Conservation (phyloP, 768 basidiomycete species). For the Mycena indigotica region DNA sequence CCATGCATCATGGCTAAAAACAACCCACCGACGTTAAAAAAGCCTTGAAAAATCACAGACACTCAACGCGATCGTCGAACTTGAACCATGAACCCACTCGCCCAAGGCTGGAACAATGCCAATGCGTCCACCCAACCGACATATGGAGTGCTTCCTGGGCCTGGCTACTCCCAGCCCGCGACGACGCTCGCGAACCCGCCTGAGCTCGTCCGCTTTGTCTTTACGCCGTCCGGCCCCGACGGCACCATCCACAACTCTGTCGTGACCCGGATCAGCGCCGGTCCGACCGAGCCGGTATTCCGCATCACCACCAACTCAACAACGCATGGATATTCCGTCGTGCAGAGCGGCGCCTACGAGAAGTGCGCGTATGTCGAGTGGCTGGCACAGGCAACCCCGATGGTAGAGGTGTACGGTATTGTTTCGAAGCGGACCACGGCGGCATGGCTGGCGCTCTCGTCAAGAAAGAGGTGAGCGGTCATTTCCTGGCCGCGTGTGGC, state of each 20-base stretch:
- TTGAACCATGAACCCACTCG: constrained; percentile 16
- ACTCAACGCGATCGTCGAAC: not conserved
- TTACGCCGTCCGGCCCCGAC: constrained; percentile 31
- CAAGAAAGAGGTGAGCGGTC: constrained; percentile 35
- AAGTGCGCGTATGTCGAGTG: constrained; percentile 43
- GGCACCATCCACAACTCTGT: constrained; percentile 39
- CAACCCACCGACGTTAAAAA: not conserved
- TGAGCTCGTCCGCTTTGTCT: constrained; percentile 37
- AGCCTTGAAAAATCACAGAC: not conserved
- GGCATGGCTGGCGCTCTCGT: constrained; percentile 41
- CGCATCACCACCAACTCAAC: constrained; percentile 39
- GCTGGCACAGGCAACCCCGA: constrained; percentile 23
- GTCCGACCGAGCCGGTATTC: constrained; percentile 37
- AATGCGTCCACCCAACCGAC: too few species aligned
- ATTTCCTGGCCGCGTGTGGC: not conserved
- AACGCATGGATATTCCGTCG: constrained; percentile 35
- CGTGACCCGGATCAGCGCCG: constrained; percentile 40
- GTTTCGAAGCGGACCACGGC: constrained; percentile 33
- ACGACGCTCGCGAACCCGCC: constrained; percentile 22
- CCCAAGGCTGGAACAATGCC: constrained; percentile 16
- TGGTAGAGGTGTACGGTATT: constrained; percentile 37
- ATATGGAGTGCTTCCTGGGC: not conserved
- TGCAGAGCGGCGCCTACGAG: constrained; percentile 36
- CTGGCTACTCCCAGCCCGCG: not conserved
- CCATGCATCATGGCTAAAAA: not conserved